Evolutionary conservation across 495 filamentous ascomycete species (phyloP), one percentile per base, ranked within the genome.

Genomic region (Penicillium chermesinum): DNA sequence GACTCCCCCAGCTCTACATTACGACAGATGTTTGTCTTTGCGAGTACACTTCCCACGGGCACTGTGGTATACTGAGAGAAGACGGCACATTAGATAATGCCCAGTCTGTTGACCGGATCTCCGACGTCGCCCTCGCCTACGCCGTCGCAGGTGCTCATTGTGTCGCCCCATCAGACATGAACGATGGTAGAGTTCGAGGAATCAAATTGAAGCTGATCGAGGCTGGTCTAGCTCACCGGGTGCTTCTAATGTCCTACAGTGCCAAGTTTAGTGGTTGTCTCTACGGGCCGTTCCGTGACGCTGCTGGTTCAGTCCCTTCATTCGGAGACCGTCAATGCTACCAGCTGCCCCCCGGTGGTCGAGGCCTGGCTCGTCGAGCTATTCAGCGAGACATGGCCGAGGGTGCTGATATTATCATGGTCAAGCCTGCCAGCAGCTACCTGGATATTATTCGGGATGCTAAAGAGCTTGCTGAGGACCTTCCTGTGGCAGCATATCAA

Each of bases 11-110:
- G 32, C 79, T 98, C 38, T 98, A 93, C 66, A 85, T 98, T 55
- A 82, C 85, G 41, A 80, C 84, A 30, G 93, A 98, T 67, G 93
- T 98, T 39, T 97, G 93, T 64, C 83, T 98, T 3, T 98, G 93
- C 75, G 93, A 98, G 67, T 98, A 98, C 69, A 97, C 93, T 6
- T 91, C 87, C n/a, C 93, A 98, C 62, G 93, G 93, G 37, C 93
- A 98, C 71, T 98, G 93, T 63, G 93, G 94, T 37, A 95, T 98
- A 53, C 75, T 97, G 18, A 79, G 88, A 36, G 88, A 95, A 54
- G 93, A 98, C 64, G 90, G 88, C 34, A 85, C 80, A 48, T 78
- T 98, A 21, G 95, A 97, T 77, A 97, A 98, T 63, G 77, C 80
- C 20, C 78, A 91, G 39, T 94, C 88, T 25, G 89, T 96, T 22